phyloP scores from a whole-genome alignment of 805 yeast species.

The Osmozyma mogii region DNA sequence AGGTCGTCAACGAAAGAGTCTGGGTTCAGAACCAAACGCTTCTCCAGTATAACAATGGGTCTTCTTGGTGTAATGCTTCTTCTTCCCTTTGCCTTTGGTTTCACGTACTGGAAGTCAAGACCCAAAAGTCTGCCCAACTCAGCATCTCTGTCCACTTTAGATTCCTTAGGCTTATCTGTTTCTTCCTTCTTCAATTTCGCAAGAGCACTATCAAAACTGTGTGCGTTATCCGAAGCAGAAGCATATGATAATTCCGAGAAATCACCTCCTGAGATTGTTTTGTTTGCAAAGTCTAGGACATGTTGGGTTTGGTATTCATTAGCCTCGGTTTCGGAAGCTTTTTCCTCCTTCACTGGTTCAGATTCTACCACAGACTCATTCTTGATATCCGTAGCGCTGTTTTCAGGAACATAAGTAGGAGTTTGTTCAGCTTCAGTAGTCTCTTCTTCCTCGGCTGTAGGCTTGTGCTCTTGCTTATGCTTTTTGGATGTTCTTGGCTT shows the following conservation, averaged over 20 bases:
- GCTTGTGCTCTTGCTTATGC: neutral
- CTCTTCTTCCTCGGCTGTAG: neutral
- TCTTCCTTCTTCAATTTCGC: constrained; percentile 8
- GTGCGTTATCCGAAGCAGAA: constrained; percentile 3
- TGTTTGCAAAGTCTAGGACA: too few species aligned
- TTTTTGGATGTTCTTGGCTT: neutral
- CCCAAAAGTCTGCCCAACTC: constrained; percentile 11
- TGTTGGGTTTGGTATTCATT: too few species aligned
- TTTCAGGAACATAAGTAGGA: neutral
- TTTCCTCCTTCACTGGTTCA: neutral
- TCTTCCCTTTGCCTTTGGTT: constrained; percentile 7
- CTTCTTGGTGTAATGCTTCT: constrained; percentile 11
- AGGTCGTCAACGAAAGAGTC: constrained; percentile 1
- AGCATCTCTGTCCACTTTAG: constrained; percentile 3
- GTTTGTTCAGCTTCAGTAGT: neutral
- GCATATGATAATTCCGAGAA: too few species aligned
- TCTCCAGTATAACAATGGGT: constrained; percentile 9
- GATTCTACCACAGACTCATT: neutral
- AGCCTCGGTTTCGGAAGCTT: neutral
- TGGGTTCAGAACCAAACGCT: neutral
- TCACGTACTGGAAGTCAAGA: constrained; percentile 8
- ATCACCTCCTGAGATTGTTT: too few species aligned
- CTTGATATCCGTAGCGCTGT: neutral
- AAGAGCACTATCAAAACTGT: constrained; percentile 11
- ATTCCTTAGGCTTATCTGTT: neutral